These are phyloP conservation scores for Rhynchosporium agropyri DNA, from an alignment of 2,329 filamentous ascomycete species.

Conservation along the genomic window DNA sequence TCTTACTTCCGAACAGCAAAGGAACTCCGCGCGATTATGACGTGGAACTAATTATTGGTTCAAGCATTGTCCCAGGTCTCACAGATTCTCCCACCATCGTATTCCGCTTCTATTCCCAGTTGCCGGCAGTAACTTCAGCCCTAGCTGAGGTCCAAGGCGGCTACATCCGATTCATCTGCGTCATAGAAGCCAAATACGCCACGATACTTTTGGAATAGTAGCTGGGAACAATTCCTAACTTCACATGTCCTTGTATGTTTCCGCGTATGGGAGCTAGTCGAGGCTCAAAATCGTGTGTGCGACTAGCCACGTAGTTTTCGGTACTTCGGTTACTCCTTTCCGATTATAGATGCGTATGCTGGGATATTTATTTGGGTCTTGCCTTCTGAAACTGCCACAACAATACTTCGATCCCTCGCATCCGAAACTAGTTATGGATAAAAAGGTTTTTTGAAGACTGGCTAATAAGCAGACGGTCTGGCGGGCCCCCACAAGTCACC, in stretches of 20 bases:
- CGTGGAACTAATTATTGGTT: not conserved
- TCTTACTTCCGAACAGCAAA: too few species aligned
- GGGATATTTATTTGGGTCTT: too few species aligned
- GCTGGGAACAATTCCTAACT: too few species aligned
- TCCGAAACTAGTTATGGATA: slow-evolving; percentile 22
- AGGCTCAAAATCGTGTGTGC: not conserved
- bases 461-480: slow-evolving; percentile 21
- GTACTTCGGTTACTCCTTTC: slow-evolving; percentile 3
- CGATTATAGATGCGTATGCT: not conserved
- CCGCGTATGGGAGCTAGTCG: too few species aligned
- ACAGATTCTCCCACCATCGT: not conserved
- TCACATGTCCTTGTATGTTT: not conserved
- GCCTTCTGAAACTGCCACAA: slow-evolving; percentile 4
- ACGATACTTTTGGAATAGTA: not conserved
- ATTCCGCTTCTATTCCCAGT: not conserved
- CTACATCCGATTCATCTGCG: slow-evolving; percentile 7
- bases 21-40: not conserved
- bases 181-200: not conserved
- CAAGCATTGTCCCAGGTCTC: not conserved
- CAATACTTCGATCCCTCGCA: slow-evolving; percentile 19
- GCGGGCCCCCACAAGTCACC: slow-evolving; percentile 23
- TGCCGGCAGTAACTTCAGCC: not conserved
- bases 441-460: slow-evolving; percentile 25
- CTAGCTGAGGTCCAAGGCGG: not conserved
- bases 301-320: not conserved